Percentiles rank a stretch among this genome's conserved stretches.
Conservation (phyloP, 257 asterid genomes). For the Lantana camara region DNA sequence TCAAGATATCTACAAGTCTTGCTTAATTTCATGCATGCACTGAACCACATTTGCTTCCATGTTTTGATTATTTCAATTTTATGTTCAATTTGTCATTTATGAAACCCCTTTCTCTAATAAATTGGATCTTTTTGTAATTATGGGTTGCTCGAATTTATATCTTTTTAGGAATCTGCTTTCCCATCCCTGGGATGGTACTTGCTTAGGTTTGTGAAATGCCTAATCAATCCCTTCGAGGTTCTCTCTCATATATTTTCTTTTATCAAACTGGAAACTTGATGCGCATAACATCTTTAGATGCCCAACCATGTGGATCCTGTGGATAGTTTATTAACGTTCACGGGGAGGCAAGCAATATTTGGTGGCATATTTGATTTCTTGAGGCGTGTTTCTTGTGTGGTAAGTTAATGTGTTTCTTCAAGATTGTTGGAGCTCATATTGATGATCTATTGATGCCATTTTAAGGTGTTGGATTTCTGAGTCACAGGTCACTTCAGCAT, state of each 20-base stretch:
- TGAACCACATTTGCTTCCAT: constrained; percentile 9
- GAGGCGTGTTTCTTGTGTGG: constrained; percentile 38
- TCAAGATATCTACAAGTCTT: neutral
- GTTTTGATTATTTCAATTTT: neutral
- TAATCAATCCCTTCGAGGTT: constrained; percentile 3
- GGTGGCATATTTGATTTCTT: constrained; percentile 38
- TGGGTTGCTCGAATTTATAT: constrained; percentile 17
- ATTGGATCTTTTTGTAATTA: neutral
- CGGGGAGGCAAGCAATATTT: constrained; percentile 24
- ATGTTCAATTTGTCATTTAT: constrained; percentile 13
- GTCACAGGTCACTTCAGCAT: constrained; percentile 45
- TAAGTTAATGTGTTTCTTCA: constrained; percentile 31
- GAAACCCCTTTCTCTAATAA: constrained; percentile 4
- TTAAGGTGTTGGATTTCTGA: constrained; percentile 25
- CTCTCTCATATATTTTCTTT: constrained; percentile 13
- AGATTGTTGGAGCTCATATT: constrained; percentile 14
- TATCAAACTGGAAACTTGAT: constrained; percentile 22
- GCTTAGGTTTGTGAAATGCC: constrained; percentile 4
- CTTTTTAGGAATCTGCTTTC: neutral
- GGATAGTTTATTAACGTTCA: constrained; percentile 29
- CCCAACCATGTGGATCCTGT: constrained; percentile 42
- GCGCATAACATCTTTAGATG: constrained; percentile 42
- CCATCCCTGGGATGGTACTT: neutral
- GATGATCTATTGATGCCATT: constrained; percentile 5
- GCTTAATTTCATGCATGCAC: constrained; percentile 31